These are phyloP conservation scores for Solanum pimpinellifolium DNA, from an alignment of 257 asterid species.

Conservation along the genomic window DNA sequence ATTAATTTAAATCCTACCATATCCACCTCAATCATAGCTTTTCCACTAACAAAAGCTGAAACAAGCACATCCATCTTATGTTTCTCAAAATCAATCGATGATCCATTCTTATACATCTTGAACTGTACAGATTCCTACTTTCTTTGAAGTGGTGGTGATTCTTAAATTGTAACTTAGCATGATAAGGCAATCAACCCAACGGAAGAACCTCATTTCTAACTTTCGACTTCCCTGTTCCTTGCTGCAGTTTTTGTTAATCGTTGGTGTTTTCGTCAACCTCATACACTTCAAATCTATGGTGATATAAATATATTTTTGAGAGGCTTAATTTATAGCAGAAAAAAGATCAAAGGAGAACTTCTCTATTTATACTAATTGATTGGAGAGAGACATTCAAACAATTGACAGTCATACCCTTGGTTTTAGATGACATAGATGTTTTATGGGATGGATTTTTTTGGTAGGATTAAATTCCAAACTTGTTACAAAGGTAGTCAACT, in stretches of 20 bases:
- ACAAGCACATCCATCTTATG: constrained; percentile 22
- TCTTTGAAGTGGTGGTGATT: constrained; percentile 44
- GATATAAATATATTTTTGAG: no score
- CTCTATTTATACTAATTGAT: no score
- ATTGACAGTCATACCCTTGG: no score
- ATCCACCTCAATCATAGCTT: constrained; percentile 32
- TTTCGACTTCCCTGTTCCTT: neutral
- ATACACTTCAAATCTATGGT: no score
- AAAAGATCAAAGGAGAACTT: no score
- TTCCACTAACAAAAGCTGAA: constrained; percentile 36
- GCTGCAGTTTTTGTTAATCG: neutral
- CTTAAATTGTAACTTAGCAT: constrained; percentile 21
- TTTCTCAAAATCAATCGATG: constrained; percentile 43
- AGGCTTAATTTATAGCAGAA: no score
- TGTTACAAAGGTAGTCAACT: no score
- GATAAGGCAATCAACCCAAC: neutral
- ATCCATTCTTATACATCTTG: constrained; percentile 37
- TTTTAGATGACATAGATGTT: no score
- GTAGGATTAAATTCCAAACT: no score
- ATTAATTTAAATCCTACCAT: constrained; percentile 16
- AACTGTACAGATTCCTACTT: constrained; percentile 32
- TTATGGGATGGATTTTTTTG: no score
- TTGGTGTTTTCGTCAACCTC: no score
- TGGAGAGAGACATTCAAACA: no score
- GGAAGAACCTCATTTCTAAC: constrained; percentile 4